Evolutionary conservation across 2,329 filamentous ascomycete genomes (phyloP).

Genomic region (Aspergillus sergii): DNA sequence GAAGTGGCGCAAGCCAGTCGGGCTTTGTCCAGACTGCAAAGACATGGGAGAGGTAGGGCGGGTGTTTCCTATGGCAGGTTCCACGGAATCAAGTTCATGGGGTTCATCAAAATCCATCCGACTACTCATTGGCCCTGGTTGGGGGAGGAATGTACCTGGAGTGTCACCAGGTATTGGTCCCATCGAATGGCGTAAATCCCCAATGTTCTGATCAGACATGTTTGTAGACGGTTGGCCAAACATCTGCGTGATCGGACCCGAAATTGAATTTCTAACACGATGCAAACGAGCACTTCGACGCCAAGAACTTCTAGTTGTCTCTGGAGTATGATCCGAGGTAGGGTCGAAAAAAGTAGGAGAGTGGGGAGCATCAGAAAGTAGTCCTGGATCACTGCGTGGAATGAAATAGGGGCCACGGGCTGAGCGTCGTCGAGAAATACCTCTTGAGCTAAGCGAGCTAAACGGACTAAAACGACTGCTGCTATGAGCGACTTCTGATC

Average conservation of each 20-base stretch:
- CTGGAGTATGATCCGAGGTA: constrained; percentile 28
- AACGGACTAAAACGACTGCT: constrained; percentile 45
- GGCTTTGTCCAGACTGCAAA: constrained; percentile 31
- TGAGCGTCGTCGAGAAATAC: constrained; percentile 43
- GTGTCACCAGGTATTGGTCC: constrained; percentile 35
- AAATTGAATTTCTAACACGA: constrained; percentile 48
- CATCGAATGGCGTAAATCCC: constrained; percentile 31
- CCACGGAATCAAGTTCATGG: constrained; percentile 47
- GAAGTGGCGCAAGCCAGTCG: constrained; percentile 41
- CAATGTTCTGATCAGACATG: constrained; percentile 26
- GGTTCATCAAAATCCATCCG: constrained; percentile 43
- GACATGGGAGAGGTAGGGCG: constrained; percentile 30
- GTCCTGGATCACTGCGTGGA: constrained; percentile 37
- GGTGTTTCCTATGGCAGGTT: constrained; percentile 38
- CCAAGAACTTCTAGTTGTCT: constrained; percentile 39
- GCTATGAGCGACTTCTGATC: constrained; percentile 36
- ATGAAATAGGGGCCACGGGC: constrained; percentile 43
- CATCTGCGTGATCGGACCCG: constrained; percentile 47
- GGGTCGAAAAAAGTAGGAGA: constrained; percentile 29
- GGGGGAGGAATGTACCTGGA: constrained; percentile 37
- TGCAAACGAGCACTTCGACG: constrained; percentile 44
- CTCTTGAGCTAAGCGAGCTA: constrained; percentile 41
- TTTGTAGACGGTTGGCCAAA: constrained; percentile 41
- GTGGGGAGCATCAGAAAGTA: constrained; percentile 32
- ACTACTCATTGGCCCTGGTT: constrained; percentile 43